Conservation (phyloP, 805 yeast species). For the Lipomyces chichibuensis region DNA sequence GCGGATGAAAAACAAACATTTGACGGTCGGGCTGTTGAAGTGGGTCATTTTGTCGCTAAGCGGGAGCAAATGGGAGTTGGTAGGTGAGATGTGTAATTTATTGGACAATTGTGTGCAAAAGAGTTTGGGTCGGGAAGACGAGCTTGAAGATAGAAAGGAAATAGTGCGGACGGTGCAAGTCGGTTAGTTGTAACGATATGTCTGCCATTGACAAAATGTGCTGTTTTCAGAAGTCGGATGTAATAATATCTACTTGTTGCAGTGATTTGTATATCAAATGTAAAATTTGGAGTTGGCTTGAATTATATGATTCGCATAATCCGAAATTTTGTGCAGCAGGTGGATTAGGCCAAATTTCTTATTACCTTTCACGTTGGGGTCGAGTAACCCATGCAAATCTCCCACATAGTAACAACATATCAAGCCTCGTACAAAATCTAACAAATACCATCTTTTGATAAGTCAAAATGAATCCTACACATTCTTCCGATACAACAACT, state of each 20-base stretch:
- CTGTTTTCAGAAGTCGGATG: not conserved
- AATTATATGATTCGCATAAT: too few species aligned
- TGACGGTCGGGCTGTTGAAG: constrained; percentile 58
- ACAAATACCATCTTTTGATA: not conserved
- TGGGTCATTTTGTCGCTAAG: constrained; percentile 40
- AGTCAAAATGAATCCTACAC: too few species aligned
- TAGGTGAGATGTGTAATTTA: constrained; percentile 30
- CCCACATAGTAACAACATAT: too few species aligned
- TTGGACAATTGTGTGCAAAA: constrained; percentile 33
- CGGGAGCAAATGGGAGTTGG: constrained; percentile 40
- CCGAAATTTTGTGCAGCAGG: not conserved
- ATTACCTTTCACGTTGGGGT: too few species aligned
- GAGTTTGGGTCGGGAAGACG: constrained; percentile 30
- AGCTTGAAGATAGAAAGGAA: not conserved
- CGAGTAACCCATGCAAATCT: too few species aligned
- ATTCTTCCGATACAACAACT: not conserved
- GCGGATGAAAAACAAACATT: constrained; percentile 49
- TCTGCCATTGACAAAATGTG: not conserved
- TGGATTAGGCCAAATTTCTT: not conserved
- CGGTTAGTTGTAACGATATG: not conserved
- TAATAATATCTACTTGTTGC: not conserved
- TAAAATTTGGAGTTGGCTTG: not conserved
- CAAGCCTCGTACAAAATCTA: too few species aligned
- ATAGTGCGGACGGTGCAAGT: not conserved
- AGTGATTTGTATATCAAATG: not conserved